Conservation (phyloP, 2,329 filamentous ascomycete species). For the Colletotrichum australisinense region DNA sequence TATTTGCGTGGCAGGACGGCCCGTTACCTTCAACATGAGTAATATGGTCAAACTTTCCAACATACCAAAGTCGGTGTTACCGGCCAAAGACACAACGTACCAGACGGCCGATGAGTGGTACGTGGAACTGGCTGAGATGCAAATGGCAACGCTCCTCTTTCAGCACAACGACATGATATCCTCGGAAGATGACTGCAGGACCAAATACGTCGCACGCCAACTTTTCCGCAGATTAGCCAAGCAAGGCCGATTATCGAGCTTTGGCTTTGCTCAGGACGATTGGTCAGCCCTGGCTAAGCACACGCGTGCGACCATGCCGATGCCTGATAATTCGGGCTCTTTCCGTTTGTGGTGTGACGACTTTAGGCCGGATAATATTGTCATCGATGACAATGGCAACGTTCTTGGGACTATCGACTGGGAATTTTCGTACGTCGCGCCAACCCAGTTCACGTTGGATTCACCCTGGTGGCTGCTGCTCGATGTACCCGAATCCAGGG, state of each 20-base stretch:
- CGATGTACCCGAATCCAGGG: conserved; percentile 46
- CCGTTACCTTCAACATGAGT: conserved; percentile 56
- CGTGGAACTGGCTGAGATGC: conserved; percentile 48
- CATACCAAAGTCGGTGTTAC: conserved; percentile 39
- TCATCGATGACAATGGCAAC: conserved; percentile 40
- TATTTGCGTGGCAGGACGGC: conserved; percentile 45
- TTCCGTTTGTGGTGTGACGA: conserved; percentile 48
- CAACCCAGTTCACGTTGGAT: conserved; percentile 42
- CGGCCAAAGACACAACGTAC: conserved; percentile 39
- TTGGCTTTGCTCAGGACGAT: conserved; percentile 15
- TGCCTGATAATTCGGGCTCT: not conserved
- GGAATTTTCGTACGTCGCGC: conserved; percentile 14
- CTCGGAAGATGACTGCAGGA: conserved; percentile 45
- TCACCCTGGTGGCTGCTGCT: conserved; percentile 54
- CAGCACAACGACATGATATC: conserved; percentile 49
- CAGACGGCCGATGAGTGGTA: conserved; percentile 49
- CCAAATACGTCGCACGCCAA: conserved; percentile 45
- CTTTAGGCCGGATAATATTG: conserved; percentile 46
- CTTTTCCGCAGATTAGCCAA: conserved; percentile 18
- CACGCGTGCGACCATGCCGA: not conserved
- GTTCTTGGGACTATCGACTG: conserved; percentile 43
- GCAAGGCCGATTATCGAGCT: not conserved
- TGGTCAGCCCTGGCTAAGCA: conserved; percentile 1
- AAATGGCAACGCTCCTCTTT: conserved; percentile 48
- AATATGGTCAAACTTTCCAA: conserved; percentile 45